Base-by-base conservation (phyloP, 179 eudicot species). In the Gypsophila paniculata region DNA sequence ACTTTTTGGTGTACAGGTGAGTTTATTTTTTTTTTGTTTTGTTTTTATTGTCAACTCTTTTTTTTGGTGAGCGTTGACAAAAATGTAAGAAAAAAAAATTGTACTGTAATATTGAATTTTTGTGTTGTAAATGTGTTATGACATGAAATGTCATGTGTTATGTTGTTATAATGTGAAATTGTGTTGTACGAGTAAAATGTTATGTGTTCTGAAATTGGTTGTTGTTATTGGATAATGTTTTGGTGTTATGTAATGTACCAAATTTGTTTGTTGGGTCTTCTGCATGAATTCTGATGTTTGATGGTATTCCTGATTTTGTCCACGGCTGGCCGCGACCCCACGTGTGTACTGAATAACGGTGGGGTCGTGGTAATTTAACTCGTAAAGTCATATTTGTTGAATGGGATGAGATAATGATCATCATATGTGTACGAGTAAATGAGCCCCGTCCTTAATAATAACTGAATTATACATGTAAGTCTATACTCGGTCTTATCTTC, bases 51-150 rank as follows among this genome's bases (percentile, higher is more conserved):
- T 61, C 73, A 72, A 75, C 79, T 61, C 66, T 48, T 65, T 69
- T 69, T 61, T 38, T 13, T 2, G 22, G 2, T 13, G 34, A 36
- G 60, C 69, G 82, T 79, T 79, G 82, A 79, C 82, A 71, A 72
- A 42, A 34, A 22, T 54, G n/a, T 73, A 53, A 5, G 65, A 32
- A 32, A 52, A 5, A 71, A 44, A 29, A 13, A 48, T 65, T 65
- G n/a, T n/a, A n/a, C n/a, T 71, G 79, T 70, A 53, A 32, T 57
- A 19, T 55, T 63, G 51, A 19, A 64, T 42, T 9, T 9, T n/a
- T 38, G n/a, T 59, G 38, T 12, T 59, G 63, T 11, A 60, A 68
- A 34, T 32, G 22, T 38, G 13, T 62, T 53, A 4, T 53, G 19
- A 29, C 19, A 3, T 61, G 64, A 60, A 60, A 60, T 60, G 64